These are phyloP conservation scores for Neofusicoccum sp. DNA, from an alignment of 2,329 filamentous ascomycete species.

Conservation along the genomic window DNA sequence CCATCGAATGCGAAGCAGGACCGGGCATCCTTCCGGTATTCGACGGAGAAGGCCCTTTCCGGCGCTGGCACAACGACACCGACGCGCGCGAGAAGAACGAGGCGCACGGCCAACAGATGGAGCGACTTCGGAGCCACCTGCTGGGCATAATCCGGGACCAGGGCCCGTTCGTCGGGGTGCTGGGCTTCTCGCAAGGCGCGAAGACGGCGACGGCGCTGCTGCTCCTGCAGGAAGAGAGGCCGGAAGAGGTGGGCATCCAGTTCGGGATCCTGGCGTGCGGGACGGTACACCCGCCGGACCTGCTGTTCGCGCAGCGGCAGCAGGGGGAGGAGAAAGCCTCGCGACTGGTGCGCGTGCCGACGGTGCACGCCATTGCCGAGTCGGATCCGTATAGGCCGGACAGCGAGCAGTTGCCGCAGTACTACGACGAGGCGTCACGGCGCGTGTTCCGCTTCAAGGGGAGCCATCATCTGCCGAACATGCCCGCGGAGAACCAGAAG, in stretches of 20 bases:
- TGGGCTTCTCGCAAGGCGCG: slow-evolving; percentile 56
- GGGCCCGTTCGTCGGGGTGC: slow-evolving; percentile 52
- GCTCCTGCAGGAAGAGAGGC: slow-evolving; percentile 30
- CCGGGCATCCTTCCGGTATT: slow-evolving; percentile 67
- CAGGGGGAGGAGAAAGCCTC: slow-evolving; percentile 24
- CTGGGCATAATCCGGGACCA: slow-evolving; percentile 31
- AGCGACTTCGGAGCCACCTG: slow-evolving; percentile 31
- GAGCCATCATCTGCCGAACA: slow-evolving; percentile 41
- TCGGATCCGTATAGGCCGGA: slow-evolving; percentile 40
- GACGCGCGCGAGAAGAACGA: slow-evolving; percentile 52
- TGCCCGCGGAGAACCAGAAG: slow-evolving; percentile 34
- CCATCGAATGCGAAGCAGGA: slow-evolving; percentile 64
- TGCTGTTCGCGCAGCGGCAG: slow-evolving; percentile 28
- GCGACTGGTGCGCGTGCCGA: slow-evolving; percentile 32
- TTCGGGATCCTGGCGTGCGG: slow-evolving; percentile 15
- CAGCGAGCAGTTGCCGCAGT: slow-evolving; percentile 34
- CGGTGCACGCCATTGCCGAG: slow-evolving; percentile 36
- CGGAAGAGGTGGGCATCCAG: slow-evolving; percentile 21
- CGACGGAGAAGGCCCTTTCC: slow-evolving; percentile 66
- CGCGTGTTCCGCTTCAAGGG: slow-evolving; percentile 33
- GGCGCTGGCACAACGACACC: slow-evolving; percentile 59
- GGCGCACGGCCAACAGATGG: slow-evolving; percentile 49
- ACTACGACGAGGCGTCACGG: slow-evolving; percentile 29
- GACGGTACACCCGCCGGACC: slow-evolving; percentile 26
- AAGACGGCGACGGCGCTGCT: slow-evolving; percentile 51